A percentile compares a stretch with the other conserved stretches of the same genome.
Conservation (phyloP, 352 stramenopile species). For the Saprolegnia parasitica region DNA sequence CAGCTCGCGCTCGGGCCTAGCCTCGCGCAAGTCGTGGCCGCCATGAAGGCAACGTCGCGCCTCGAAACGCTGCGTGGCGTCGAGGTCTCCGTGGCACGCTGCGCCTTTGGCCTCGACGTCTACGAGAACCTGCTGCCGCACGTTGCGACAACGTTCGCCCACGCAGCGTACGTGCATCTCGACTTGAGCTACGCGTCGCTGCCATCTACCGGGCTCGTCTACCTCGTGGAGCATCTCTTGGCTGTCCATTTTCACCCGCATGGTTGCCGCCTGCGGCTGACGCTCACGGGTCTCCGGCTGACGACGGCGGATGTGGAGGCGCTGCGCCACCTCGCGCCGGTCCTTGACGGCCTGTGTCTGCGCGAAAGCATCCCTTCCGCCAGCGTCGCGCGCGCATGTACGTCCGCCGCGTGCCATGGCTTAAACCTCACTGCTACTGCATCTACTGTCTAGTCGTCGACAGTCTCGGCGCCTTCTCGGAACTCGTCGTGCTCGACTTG, state of each 20-base stretch:
- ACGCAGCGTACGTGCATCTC: neutral
- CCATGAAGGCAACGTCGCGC: neutral
- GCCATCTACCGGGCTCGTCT: neutral
- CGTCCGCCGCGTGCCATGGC: neutral
- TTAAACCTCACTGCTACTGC: neutral
- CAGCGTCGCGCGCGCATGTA: neutral
- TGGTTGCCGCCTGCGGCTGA: neutral
- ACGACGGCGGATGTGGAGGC: neutral
- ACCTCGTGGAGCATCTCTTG: neutral
- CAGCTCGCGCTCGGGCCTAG: neutral
- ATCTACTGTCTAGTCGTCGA: constrained; percentile 13
- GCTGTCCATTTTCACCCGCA: neutral
- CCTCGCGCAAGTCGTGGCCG: neutral
- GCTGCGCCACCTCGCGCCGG: neutral
- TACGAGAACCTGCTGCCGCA: neutral
- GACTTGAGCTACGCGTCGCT: neutral
- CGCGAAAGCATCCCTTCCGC: neutral
- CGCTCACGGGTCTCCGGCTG: neutral
- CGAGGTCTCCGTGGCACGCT: neutral
- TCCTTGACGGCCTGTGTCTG: neutral
- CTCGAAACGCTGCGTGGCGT: neutral
- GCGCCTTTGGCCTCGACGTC: neutral
- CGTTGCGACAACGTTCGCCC: neutral
- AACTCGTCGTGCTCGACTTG: neutral
- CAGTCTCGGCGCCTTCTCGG: neutral